Conservation (phyloP, 345 rosid genomes). For the Citrus sp. region DNA sequence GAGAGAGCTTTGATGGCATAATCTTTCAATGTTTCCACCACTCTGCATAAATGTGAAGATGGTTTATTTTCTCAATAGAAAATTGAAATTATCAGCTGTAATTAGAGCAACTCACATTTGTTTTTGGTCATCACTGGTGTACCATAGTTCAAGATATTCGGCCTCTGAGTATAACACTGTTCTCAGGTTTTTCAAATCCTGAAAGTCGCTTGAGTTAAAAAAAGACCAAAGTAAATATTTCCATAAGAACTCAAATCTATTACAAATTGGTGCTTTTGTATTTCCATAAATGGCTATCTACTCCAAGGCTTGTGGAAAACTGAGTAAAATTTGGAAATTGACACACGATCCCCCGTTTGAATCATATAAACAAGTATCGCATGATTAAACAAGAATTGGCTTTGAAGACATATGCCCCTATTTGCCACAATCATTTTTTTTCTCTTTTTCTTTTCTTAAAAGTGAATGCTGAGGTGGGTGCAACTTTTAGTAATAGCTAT, state of each 20-base stretch:
- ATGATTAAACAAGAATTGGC: neutral
- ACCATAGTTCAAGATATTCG: slow-evolving; percentile 81
- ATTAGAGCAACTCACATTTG: slow-evolving; percentile 55
- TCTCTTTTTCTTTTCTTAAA: neutral
- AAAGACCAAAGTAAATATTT: neutral
- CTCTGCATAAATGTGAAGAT: slow-evolving; percentile 41
- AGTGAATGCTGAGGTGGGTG: neutral
- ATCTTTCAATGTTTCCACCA: slow-evolving; percentile 86
- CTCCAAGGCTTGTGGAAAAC: neutral
- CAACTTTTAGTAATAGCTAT: neutral
- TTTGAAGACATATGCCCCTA: neutral
- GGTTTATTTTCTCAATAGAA: neutral
- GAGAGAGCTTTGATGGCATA: slow-evolving; percentile 70
- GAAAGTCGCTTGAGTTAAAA: neutral
- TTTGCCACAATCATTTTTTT: neutral
- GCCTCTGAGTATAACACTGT: slow-evolving; percentile 72
- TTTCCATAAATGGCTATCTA: neutral
- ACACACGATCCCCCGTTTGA: neutral
- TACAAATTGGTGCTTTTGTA: neutral
- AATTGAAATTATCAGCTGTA: neutral
- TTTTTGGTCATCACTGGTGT: slow-evolving; percentile 74
- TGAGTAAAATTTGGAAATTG: neutral
- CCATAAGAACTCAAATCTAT: neutral
- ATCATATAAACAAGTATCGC: neutral
- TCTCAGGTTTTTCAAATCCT: slow-evolving; percentile 69